Conservation (phyloP, 2,329 filamentous ascomycete species). For the Chalaropsis thielavioides region DNA sequence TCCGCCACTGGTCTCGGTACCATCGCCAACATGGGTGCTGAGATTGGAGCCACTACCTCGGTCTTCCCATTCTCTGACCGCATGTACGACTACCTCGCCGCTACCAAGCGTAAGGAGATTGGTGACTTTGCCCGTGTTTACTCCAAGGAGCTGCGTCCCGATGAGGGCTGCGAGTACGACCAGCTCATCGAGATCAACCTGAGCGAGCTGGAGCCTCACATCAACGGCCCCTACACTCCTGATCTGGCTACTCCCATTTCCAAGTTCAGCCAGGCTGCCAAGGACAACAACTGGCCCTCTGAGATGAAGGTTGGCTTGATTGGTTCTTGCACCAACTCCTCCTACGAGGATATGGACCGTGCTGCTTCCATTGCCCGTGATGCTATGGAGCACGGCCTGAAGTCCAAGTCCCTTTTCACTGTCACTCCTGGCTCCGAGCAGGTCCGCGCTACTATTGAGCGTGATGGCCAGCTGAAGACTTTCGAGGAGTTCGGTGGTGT, state of each 20-base stretch:
- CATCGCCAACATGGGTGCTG: conserved; percentile 57
- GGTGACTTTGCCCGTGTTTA: conserved; percentile 80
- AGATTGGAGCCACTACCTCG: conserved; percentile 77
- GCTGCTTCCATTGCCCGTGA: conserved; percentile 83
- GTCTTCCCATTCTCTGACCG: conserved; percentile 96
- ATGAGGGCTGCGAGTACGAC: conserved; percentile 89
- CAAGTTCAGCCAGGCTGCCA: conserved; percentile 89
- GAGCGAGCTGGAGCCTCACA: conserved; percentile 84
- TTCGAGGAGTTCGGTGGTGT: conserved; percentile 94
- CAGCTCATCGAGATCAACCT: conserved; percentile 94
- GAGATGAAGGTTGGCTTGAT: conserved; percentile 95
- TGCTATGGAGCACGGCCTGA: conserved; percentile 80
- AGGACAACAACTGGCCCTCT: conserved; percentile 90
- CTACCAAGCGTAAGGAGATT: conserved; percentile 81
- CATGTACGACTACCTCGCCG: conserved; percentile 89
- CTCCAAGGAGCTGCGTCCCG: conserved; percentile 70
- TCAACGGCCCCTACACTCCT: conserved; percentile 97
- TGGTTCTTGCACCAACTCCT: conserved; percentile 92
- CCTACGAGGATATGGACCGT: conserved; percentile 80
- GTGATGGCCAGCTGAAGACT: conserved; percentile 82
- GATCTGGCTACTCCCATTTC: conserved; percentile 96
- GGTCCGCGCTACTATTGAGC: conserved; percentile 81
- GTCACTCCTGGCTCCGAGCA: conserved; percentile 96
- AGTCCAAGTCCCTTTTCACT: conserved; percentile 85
- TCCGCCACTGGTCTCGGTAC: conserved; percentile 75